Evolutionary conservation across 1,139 yeast species (phyloP), one percentile per base, ranked within the genome.

Genomic region (Meyerozyma guilliermondii): DNA sequence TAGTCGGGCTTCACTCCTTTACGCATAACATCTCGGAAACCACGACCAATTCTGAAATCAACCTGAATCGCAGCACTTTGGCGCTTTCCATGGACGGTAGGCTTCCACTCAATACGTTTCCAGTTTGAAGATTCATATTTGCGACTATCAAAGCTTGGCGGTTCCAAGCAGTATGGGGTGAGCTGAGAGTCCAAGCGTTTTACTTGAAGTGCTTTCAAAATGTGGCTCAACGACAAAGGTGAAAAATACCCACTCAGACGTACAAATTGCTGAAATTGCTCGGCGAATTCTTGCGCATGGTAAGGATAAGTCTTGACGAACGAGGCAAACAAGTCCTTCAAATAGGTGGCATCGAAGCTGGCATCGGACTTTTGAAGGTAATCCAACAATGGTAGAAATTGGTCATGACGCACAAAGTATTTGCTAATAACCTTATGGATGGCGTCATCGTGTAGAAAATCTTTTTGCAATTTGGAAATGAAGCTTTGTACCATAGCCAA

Each of bases 1-100:
- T 55, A 51, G 46, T 71, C 74, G 0, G 76, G 76, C 34, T 58
- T 53, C 4, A 70, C 60, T 0, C 76, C 76, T 41, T 56, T 57
- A 16, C 60, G 50, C 29, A 68, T 42, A 8, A 71, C 45, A 16
- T 63, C 70, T 8, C 50, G 50, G 41, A 71, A 66, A 8, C 76
- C 78, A 38, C 56, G 53, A 17, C 58, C 55, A 30, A 68, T 50
- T 31, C 76, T 50, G 47, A 62, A 69, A 26, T 58, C 58, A 1
- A 66, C 53, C 43, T 71, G 75, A 8, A 50, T 54, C 14, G 49
- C 43, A 33, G 49, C 54, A 34, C 47, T 45, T 3, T 43, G 29
- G 11, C 44, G 47, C 9, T 45, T 47, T 10, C 59, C 59, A 23
- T 44, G 41, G n/a, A 39, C 45, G 36, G 54, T 50, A 10, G 47